phyloP scores from a whole-genome alignment of 495 filamentous ascomycete genomes.

The Aspergillus heteromorphus region DNA sequence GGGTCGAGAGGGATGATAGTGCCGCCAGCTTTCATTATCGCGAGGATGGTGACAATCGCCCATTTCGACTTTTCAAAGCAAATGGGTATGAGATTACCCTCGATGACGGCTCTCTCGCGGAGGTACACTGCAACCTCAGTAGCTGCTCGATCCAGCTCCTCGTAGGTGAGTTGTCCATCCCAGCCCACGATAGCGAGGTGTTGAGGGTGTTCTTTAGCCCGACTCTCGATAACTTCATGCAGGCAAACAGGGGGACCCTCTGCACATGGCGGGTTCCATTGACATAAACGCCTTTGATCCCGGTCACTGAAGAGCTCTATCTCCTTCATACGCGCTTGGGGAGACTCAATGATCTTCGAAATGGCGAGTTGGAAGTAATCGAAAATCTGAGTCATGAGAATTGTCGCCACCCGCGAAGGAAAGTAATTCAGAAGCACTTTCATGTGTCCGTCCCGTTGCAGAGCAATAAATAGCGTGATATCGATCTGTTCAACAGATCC shows the following conservation, averaged over 20 bases:
- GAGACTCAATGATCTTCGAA: slow-evolving; percentile 6
- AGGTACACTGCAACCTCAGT: neutral
- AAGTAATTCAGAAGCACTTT: slow-evolving; percentile 14
- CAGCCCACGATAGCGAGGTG: neutral
- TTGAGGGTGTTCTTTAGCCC: neutral
- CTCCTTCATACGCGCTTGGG: slow-evolving; percentile 18
- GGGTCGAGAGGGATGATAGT: slow-evolving; percentile 46
- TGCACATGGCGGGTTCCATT: neutral
- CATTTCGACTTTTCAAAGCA: slow-evolving; percentile 42
- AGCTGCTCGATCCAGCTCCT: neutral
- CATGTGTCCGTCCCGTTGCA: slow-evolving; percentile 33
- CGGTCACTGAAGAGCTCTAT: neutral
- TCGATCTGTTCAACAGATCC: neutral
- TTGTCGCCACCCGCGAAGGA: slow-evolving; percentile 10
- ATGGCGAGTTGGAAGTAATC: slow-evolving; percentile 24
- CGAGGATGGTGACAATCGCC: slow-evolving; percentile 35
- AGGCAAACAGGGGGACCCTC: neutral
- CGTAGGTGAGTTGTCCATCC: neutral
- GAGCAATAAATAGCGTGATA: slow-evolving; percentile 10
- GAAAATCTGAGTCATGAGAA: slow-evolving; percentile 13
- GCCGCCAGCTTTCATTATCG: slow-evolving; percentile 44
- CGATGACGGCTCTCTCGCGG: neutral
- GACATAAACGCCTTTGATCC: neutral
- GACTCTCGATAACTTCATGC: neutral
- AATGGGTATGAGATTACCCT: slow-evolving; percentile 22